Base-by-base conservation (phyloP, 495 filamentous ascomycete genomes). In the Cercophora newfieldiana region DNA sequence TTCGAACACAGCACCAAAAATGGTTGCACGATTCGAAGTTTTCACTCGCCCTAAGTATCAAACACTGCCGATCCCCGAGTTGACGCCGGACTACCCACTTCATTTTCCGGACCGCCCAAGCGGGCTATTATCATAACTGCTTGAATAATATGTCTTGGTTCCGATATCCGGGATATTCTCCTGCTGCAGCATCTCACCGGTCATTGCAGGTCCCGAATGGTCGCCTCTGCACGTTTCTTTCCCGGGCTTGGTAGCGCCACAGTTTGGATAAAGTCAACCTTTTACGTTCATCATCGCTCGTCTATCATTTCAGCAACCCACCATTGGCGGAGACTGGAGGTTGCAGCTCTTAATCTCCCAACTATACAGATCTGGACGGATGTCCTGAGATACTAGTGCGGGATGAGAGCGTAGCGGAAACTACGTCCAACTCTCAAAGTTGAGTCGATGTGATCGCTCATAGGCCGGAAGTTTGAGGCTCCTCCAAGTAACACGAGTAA, bases 221-320 rank as follows among this genome's bases (percentile, higher is more conserved):
- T 22, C 14, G 51, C 51, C 51, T 19, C 12, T 28, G 26, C 22
- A 4, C 33, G 12, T 14, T 21, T 29, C 26, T 58, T 58, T 4
- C 26, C 55, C 55, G 25, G 55, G 55, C 26, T 33, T 58, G 26
- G 55, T 30, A 18, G 19, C 55, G 55, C 55, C 55, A 58, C 55
- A 58, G 55, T 58, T 58, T 58, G 55, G 55, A 58, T 58, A 58
- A 58, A 58, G 22, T 29, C 26, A 21, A 58, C 1, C 3, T 4
- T 14, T 2, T 14, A 33, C n/a, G 12, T 29, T 14, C 37, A 44
- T 25, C 24, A 33, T 31, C 18, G 18, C n/a, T 31, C 29, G 14
- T 16, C 24, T 30, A 22, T 10, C 25, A 18, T 33, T 37, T 33
- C 14, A 7, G 7, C 5, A 22, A 26, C 2, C 8, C 16, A 7